Conservation (phyloP, 176 grass and related monocot species). For the Triticum dicoccoides region DNA sequence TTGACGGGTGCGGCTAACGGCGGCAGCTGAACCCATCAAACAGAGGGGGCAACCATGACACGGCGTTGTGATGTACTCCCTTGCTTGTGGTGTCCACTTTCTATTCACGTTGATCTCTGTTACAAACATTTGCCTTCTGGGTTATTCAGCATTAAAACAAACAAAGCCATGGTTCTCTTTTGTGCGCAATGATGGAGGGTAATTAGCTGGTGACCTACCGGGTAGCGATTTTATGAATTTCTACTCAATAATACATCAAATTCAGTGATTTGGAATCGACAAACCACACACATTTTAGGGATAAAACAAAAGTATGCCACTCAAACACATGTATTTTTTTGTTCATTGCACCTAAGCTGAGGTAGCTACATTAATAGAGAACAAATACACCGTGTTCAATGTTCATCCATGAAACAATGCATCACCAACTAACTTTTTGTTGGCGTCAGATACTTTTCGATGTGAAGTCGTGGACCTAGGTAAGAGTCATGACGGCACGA, state of each 20-base stretch:
- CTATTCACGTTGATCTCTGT: not conserved
- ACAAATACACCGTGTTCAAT: not conserved
- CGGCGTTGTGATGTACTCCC: not conserved
- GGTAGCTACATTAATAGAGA: not conserved
- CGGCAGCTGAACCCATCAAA: not conserved
- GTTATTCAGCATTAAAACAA: not conserved
- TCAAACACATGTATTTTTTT: not conserved
- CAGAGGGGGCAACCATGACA: not conserved
- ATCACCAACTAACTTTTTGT: not conserved
- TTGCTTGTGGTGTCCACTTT: not conserved
- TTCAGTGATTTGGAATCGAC: not conserved
- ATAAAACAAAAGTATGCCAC: too few relatives aligned
- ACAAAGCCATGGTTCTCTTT: not conserved
- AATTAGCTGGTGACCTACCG: not conserved
- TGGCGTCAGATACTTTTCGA: accelerated
- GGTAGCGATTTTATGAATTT: not conserved
- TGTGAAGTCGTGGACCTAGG: not conserved
- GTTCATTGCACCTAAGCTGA: not conserved
- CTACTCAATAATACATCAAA: not conserved
- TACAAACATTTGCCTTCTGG: not conserved
- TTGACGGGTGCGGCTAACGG: too few relatives aligned
- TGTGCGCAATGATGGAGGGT: not conserved
- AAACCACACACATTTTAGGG: not conserved
- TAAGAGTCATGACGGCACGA: not conserved
- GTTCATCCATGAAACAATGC: not conserved